Evolutionary conservation across 306 rosid species (phyloP), one percentile per base, ranked within the genome.

Genomic region (Calophaca sinica): DNA sequence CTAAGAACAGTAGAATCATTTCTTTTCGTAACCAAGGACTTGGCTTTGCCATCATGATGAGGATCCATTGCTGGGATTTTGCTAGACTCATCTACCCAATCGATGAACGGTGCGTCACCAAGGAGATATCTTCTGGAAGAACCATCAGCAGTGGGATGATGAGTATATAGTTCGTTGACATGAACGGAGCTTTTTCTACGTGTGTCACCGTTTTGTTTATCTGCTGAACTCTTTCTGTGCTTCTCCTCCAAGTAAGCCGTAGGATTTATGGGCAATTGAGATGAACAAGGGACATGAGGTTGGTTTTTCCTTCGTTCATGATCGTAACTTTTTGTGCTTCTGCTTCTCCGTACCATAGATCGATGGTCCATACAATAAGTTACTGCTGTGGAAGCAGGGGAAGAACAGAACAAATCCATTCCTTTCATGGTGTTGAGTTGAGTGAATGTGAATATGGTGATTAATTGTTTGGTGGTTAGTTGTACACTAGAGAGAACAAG

Each of bases 321-420:
- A 63, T 58, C 66, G 46, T 70, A 73, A 49, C 35, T 68, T 74
- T 64, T 77, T 50, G 81, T 82, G 68, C 76, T 77, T 35, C 61
- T 73, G 44, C 83, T 77, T 39, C 74, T 53, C 28, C 73, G 81
- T 46, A 82, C 57, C 63, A 76, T 44, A 51, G 87, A 84, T 75
- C 83, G 83, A 13, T 80, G 86, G 59, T 86, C 84, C 77, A 82
- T 50, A 73, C 88, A 86, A 48, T 88, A 85, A 64, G 84, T 75
- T 11, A 92, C 70, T 50, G 91, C 89, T 44, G 94, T 93, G 68
- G 96, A 88, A 79, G 90, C 79, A 39, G 89, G 75, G 50, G 96
- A 89, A 61, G 94, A 71, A 84, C 98, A 93, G 66, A 84, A 84
- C 60, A 89, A 26, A 55, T 93, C 90, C 83, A 86, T 81, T 80